Evolutionary conservation across 306 rosid genomes (phyloP).

Genomic region (Glycyrrhiza uralensis): DNA sequence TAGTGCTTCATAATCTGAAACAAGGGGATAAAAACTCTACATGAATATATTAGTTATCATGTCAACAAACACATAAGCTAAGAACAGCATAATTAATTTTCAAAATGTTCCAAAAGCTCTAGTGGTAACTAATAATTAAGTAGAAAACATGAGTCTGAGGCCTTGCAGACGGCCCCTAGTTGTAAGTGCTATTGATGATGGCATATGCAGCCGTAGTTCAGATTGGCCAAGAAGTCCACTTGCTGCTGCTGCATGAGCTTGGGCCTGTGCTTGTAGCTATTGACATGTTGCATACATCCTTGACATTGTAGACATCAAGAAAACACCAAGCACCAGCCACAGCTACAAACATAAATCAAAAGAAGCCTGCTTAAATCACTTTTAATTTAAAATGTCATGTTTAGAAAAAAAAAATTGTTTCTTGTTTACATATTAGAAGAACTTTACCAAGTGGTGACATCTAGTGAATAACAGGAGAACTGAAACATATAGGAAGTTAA

Average conservation of each 20-base stretch:
- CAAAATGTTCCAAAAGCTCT: neutral
- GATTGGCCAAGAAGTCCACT: constrained; percentile 90
- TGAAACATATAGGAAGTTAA: constrained; percentile 34
- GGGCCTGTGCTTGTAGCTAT: constrained; percentile 97
- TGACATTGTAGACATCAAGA: constrained; percentile 90
- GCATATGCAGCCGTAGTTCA: constrained; percentile 84
- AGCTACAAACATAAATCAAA: constrained; percentile 45
- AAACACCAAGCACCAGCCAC: constrained; percentile 96
- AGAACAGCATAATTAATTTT: neutral
- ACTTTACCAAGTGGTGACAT: constrained; percentile 86
- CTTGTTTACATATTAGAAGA: constrained; percentile 15
- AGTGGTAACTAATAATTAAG: neutral
- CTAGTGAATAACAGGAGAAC: constrained; percentile 86
- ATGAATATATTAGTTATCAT: neutral
- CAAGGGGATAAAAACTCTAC: neutral
- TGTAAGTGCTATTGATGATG: constrained; percentile 83
- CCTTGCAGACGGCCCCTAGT: constrained; percentile 93
- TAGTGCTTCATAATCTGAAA: constrained; percentile 70
- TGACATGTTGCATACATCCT: constrained; percentile 99
- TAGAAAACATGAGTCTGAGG: constrained; percentile 51
- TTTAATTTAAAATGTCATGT: neutral
- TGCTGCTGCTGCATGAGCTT: constrained; percentile 84
- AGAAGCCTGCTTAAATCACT: neutral
- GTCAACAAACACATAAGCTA: neutral
- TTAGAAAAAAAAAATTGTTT: neutral